These are phyloP conservation scores for Eremochloa ophiuroides DNA, from an alignment of 176 grass and related monocot species.

Conservation along the genomic window DNA sequence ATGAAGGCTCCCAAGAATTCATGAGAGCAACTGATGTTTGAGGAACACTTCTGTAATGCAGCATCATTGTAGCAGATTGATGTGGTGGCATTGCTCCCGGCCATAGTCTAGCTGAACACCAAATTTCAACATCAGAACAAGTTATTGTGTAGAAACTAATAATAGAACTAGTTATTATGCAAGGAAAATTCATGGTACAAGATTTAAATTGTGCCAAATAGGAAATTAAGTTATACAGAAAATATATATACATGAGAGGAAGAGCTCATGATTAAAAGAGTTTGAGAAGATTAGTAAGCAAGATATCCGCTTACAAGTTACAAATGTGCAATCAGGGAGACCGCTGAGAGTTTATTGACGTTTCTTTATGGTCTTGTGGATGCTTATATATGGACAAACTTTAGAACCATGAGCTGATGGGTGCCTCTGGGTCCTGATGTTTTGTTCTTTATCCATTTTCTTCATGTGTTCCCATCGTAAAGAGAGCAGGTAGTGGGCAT, in stretches of 20 bases:
- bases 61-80: neutral
- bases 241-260: neutral
- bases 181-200: neutral
- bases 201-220: neutral
- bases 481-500: neutral
- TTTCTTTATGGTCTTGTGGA: neutral
- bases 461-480: neutral
- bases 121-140: neutral
- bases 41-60: neutral
- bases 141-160: neutral
- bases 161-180: neutral
- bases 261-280: neutral
- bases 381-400: neutral
- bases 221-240: neutral
- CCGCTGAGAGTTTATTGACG: neutral
- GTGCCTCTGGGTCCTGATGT: neutral
- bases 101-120: neutral
- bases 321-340: neutral
- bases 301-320: neutral
- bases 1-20: neutral
- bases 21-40: neutral
- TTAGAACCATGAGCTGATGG: neutral
- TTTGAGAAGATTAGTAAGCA: neutral
- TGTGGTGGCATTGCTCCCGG: neutral
- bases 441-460: too few species aligned